A percentile compares a stretch with the other conserved stretches of the same genome.
These are phyloP conservation scores for Monosporascus sp. DNA, from an alignment of 2,329 filamentous ascomycete species.

Conservation along the genomic window DNA sequence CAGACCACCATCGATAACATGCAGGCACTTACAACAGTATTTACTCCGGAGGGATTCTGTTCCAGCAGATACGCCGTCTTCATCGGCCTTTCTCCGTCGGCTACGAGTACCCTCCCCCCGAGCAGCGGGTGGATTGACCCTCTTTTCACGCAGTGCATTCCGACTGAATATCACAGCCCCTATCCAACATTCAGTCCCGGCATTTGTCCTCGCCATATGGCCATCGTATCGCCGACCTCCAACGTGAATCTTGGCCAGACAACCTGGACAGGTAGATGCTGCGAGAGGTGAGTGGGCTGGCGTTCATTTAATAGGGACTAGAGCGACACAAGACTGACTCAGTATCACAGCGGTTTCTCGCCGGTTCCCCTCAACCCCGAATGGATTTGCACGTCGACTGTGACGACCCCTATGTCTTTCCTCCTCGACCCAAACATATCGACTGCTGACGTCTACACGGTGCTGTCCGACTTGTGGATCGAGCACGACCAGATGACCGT, in stretches of 20 bases:
- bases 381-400: slow-evolving; percentile 21
- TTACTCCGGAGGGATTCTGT: slow-evolving; percentile 20
- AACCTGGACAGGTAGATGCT: slow-evolving; percentile 23
- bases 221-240: slow-evolving; percentile 14
- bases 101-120: slow-evolving; percentile 19
- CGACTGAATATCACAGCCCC: slow-evolving; percentile 18
- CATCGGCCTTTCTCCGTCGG: slow-evolving; percentile 16
- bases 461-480: slow-evolving; percentile 19
- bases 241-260: slow-evolving; percentile 10
- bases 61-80: slow-evolving; percentile 22
- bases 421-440: slow-evolving; percentile 24
- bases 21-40: slow-evolving; percentile 22
- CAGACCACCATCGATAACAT: slow-evolving; percentile 6
- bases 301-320: not conserved
- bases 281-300: slow-evolving; percentile 18
- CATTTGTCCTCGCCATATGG: slow-evolving; percentile 24
- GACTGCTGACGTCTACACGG: slow-evolving; percentile 25
- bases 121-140: slow-evolving; percentile 27
- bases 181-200: slow-evolving; percentile 25
- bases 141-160: slow-evolving; percentile 23
- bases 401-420: slow-evolving; percentile 23
- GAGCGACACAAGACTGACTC: slow-evolving; percentile 1
- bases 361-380: slow-evolving; percentile 10
- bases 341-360: slow-evolving; percentile 20
- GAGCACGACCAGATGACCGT: slow-evolving; percentile 25